Evolutionary conservation across 2,329 filamentous ascomycete genomes (phyloP).

Genomic region (Stagonosporopsis chrysanthemi): DNA sequence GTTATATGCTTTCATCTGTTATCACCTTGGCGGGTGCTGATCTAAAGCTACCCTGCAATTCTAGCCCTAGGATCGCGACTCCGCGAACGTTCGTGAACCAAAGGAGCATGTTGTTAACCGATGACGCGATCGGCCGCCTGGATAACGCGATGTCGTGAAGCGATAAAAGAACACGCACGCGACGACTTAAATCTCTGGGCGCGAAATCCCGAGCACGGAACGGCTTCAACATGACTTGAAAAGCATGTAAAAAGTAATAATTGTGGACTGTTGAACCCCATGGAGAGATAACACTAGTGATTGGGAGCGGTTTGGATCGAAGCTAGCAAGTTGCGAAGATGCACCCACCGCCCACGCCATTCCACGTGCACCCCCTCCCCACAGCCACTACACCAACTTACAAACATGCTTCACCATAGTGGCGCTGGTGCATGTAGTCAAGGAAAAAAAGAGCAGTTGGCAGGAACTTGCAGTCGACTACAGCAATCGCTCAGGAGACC

Average conservation of each 20-base stretch:
- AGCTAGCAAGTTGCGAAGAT: background rate
- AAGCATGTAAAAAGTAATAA: background rate
- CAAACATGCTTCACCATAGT: background rate
- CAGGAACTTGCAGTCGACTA: background rate
- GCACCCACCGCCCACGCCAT: background rate
- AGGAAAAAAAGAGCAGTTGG: background rate
- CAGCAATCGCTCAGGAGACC: background rate
- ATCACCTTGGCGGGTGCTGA: constrained; percentile 24
- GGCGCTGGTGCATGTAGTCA: background rate
- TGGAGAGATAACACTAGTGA: constrained; percentile 4
- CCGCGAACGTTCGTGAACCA: constrained; percentile 10
- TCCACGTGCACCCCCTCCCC: background rate
- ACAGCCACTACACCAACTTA: background rate
- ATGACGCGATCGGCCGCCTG: constrained; percentile 23
- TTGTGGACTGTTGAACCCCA: background rate
- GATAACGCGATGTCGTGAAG: constrained; percentile 16
- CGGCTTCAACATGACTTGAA: background rate
- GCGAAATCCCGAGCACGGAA: background rate
- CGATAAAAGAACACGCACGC: background rate
- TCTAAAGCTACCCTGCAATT: constrained; percentile 8
- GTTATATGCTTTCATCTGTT: constrained; percentile 19
- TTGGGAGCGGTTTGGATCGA: background rate
- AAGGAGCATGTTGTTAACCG: background rate
- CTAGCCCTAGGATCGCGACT: constrained; percentile 6
- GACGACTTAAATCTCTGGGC: constrained; percentile 5